Percentiles rank a stretch among this genome's conserved stretches.
Evolutionary conservation across 1,139 yeast genomes (phyloP).

Genomic region (Blastobotrys elegans): DNA sequence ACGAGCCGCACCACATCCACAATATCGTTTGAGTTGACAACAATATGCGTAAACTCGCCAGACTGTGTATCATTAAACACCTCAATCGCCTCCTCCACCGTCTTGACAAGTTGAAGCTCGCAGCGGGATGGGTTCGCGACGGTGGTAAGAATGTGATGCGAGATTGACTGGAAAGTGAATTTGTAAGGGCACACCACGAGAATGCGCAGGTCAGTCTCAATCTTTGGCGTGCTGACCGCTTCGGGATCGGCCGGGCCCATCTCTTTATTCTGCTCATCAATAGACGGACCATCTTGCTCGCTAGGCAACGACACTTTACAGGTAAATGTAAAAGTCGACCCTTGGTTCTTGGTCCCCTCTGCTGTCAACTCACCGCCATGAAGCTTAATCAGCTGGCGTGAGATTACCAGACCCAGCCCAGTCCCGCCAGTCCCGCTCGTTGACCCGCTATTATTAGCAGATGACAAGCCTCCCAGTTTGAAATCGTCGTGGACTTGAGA

Average conservation of each 20-base stretch:
- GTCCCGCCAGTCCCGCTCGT: slow-evolving; percentile 47
- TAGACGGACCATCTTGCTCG: slow-evolving; percentile 26
- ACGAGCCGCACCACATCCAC: slow-evolving; percentile 23
- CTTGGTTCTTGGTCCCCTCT: slow-evolving; percentile 67
- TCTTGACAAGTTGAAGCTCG: slow-evolving; percentile 19
- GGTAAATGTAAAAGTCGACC: slow-evolving; percentile 57
- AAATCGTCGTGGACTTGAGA: slow-evolving; percentile 66
- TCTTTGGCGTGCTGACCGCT: not conserved
- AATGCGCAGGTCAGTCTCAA: slow-evolving; percentile 20
- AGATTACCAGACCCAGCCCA: slow-evolving; percentile 80
- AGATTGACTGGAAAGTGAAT: slow-evolving; percentile 30
- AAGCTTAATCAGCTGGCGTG: slow-evolving; percentile 76
- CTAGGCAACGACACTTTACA: slow-evolving; percentile 31
- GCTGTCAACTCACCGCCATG: slow-evolving; percentile 79
- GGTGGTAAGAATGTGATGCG: slow-evolving; percentile 32
- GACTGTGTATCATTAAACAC: slow-evolving; percentile 8
- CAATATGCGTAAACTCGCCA: slow-evolving; percentile 31
- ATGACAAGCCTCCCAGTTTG: slow-evolving; percentile 8
- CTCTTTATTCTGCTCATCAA: slow-evolving; percentile 22
- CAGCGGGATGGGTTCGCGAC: slow-evolving; percentile 28
- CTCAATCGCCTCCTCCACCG: slow-evolving; percentile 15
- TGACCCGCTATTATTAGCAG: slow-evolving; percentile 11
- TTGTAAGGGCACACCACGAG: slow-evolving; percentile 31
- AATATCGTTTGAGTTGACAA: slow-evolving; percentile 27
- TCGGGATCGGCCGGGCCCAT: slow-evolving; percentile 12